phyloP scores from a whole-genome alignment of 441 rosid species.

The Codiaeum variegatum region DNA sequence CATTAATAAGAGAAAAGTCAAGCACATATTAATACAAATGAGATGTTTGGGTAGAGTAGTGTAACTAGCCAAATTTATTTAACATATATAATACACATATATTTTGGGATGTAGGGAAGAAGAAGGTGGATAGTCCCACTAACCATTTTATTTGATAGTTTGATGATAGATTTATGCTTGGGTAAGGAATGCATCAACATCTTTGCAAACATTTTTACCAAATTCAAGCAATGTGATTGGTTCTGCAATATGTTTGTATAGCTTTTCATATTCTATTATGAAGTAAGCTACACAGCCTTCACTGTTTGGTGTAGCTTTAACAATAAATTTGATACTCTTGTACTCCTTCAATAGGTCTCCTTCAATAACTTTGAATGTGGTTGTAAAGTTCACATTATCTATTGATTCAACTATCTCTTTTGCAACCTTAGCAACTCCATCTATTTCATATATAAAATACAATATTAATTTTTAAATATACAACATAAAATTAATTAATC shows the following conservation, averaged over 20 bases:
- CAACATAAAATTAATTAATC: no score
- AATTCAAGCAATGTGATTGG: conserved; percentile 10
- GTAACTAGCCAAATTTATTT: no score
- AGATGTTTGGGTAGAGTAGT: no score
- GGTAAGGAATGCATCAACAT: not conserved
- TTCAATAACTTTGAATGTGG: conserved; percentile 18
- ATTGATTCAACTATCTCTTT: conserved; percentile 20
- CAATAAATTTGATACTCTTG: not conserved
- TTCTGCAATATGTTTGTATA: not conserved
- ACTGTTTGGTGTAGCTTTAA: conserved; percentile 20
- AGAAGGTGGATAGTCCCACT: no score
- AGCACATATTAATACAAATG: no score
- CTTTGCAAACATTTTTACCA: not conserved
- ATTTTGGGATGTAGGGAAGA: no score
- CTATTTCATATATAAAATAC: no score
- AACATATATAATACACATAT: no score
- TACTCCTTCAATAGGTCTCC: conserved; percentile 23
- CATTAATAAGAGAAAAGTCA: no score
- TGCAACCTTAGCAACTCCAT: conserved; percentile 1
- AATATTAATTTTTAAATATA: no score
- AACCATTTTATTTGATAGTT: no score
- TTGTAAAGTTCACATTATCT: conserved; percentile 20
- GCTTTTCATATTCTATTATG: conserved; percentile 20
- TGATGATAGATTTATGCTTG: no score
- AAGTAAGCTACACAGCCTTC: conserved; percentile 12